These are phyloP conservation scores for Mycena venus DNA, from an alignment of 768 basidiomycete genomes.

Conservation along the genomic window DNA sequence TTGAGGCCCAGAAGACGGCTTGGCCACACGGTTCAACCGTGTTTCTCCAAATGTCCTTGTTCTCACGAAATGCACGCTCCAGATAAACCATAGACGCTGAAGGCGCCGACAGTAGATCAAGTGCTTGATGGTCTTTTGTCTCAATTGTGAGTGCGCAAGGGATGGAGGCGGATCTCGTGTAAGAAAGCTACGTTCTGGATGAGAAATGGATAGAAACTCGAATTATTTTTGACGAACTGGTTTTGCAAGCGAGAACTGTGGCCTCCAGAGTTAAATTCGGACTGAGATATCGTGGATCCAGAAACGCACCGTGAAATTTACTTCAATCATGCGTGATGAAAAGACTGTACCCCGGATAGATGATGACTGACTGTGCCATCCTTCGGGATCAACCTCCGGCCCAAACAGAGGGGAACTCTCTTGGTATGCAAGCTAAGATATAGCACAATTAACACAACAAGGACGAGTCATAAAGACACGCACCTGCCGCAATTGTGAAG, in stretches of 20 bases:
- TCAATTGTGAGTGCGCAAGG: slow-evolving; percentile 26
- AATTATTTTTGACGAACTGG: slow-evolving; percentile 20
- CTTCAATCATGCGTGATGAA: slow-evolving; percentile 25
- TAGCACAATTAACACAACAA: background rate
- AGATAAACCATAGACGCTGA: slow-evolving; percentile 21
- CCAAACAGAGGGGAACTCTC: slow-evolving; percentile 30
- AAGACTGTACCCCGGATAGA: slow-evolving; percentile 26
- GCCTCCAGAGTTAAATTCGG: background rate
- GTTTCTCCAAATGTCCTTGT: background rate
- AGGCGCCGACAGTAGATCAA: slow-evolving; percentile 28
- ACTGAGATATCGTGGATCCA: background rate
- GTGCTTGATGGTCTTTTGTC: slow-evolving; percentile 17
- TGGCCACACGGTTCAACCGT: slow-evolving; percentile 20
- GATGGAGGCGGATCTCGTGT: slow-evolving; percentile 24
- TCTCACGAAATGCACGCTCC: slow-evolving; percentile 21
- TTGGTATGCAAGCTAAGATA: slow-evolving; percentile 29
- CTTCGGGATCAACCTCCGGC: slow-evolving; percentile 28
- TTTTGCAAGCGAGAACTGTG: slow-evolving; percentile 29
- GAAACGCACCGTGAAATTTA: slow-evolving; percentile 22
- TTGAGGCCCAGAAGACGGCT: slow-evolving; percentile 32
- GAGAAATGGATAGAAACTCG: background rate
- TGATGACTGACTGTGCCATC: slow-evolving; percentile 16
- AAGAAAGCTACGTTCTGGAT: slow-evolving; percentile 23
- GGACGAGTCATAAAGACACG: background rate
- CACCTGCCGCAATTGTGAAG: slow-evolving; percentile 24